Base-by-base conservation (phyloP, 2,329 filamentous ascomycete genomes). In the Neofusicoccum umdonicola region DNA sequence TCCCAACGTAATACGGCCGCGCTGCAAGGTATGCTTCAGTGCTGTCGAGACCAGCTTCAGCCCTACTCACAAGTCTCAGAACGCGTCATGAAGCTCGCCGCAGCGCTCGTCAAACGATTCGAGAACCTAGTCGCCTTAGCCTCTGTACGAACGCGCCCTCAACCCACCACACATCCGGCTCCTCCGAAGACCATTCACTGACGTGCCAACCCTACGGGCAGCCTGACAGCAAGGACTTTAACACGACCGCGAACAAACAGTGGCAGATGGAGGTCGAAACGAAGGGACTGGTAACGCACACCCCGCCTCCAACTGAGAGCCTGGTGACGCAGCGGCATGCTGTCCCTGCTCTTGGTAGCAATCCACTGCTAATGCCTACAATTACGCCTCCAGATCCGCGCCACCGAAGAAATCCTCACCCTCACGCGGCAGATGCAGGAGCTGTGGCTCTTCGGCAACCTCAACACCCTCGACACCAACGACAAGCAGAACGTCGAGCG, bases 391-490 rank as follows among this genome's bases (percentile, higher is more conserved):
- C 45, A 72, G 86, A 83, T 88, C 67, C 84, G 85, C 64, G 83
- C 85, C 1, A 83, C 84, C 13, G 87, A 90, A 76, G 87, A 89
- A 63, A 79, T 88, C 11, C 80, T 88, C 65, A 81, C 82, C 12
- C 73, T 90, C 13, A 87, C 85, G 31, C 83, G 87, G 22, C 81
- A 83, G 31, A 79, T 90, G 76, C 88, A 90, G 71, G 87, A 90
- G 71, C 80, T 86, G 22, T 90, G 88, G 88, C 78, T 89, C 5
- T 89, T 88, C 69, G 88, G 88, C 3, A 85, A 85, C 65, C 79
- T 90, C 48, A 82, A 88, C 64, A 88, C 85, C 0, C 72, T 88
- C 1, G 67, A 58, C 31, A 35, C 48, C 12, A 63, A 56, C 19
- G 61, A 45, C 27, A 63, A 63, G 31, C 48, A 63, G 50, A 63